Percentiles rank a stretch among this genome's conserved stretches.
phyloP scores from a whole-genome alignment of 1,284 basidiomycete genomes.

The Peniophora sp. region DNA sequence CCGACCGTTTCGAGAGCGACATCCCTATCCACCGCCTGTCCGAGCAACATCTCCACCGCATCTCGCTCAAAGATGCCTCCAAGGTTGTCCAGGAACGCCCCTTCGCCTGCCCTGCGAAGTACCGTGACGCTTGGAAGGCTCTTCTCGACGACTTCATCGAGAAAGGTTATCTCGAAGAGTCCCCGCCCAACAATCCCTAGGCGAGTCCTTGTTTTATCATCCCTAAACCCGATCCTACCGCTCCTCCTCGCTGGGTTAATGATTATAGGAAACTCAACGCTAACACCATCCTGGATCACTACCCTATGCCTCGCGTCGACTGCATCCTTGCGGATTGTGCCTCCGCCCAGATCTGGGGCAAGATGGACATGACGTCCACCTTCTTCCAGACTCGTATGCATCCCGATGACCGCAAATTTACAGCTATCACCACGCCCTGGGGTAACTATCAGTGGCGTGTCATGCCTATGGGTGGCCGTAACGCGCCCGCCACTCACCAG shows the following conservation, averaged over 20 bases:
- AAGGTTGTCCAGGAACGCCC: conserved; percentile 11
- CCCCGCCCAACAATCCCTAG: conserved; percentile 17
- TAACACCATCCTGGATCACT: conserved; percentile 25
- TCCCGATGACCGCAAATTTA: conserved; percentile 26
- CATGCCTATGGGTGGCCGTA: conserved; percentile 32
- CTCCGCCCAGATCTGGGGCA: conserved; percentile 24
- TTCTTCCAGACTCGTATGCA: conserved; percentile 33
- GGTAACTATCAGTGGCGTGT: conserved; percentile 33
- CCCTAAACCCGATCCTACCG: conserved; percentile 27
- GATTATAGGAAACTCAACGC: conserved; percentile 29
- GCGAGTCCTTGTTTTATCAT: conserved; percentile 28
- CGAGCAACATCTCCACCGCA: conserved; percentile 16
- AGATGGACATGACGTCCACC: conserved; percentile 32
- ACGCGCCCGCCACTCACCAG: conserved; percentile 30
- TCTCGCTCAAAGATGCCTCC: conserved; percentile 17
- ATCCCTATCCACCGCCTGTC: conserved; percentile 14
- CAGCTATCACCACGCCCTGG: conserved; percentile 29
- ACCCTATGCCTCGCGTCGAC: conserved; percentile 27
- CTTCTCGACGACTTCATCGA: conserved; percentile 20
- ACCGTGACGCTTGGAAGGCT: conserved; percentile 17
- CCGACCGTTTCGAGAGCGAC: conserved; percentile 9
- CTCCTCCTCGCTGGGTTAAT: conserved; percentile 29
- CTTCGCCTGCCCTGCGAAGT: conserved; percentile 18
- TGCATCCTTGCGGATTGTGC: conserved; percentile 25
- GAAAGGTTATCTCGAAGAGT: conserved; percentile 22